Conservation (phyloP, 352 stramenopile species). For the Globisporangium nagaii region DNA sequence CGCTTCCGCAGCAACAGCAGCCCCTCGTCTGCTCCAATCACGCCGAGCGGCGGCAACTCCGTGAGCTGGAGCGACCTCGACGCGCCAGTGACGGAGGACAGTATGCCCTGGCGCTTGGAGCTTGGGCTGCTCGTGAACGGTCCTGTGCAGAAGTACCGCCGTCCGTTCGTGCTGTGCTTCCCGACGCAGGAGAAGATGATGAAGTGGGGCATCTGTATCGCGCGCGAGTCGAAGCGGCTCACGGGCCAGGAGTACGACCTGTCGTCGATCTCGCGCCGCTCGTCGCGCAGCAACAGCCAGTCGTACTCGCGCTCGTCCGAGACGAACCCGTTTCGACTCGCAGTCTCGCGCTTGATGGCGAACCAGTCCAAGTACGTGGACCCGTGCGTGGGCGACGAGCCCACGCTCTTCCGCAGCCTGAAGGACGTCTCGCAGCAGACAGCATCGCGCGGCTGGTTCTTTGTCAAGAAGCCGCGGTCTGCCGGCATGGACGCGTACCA, state of each 20-base stretch:
- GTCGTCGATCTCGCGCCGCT: conserved; percentile 55
- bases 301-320: conserved; percentile 49
- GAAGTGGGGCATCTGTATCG: conserved; percentile 79
- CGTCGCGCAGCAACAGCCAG: conserved; percentile 64
- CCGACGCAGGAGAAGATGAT: conserved; percentile 77
- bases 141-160: conserved; percentile 58
- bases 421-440: conserved; percentile 72
- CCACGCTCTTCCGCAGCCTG: conserved; percentile 58
- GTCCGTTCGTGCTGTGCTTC: conserved; percentile 78
- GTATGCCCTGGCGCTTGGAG: conserved; percentile 74
- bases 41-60: not conserved
- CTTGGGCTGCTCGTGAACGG: conserved; percentile 60
- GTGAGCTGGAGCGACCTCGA: conserved; percentile 15
- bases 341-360: conserved; percentile 68
- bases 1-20: conserved; percentile 66
- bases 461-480: conserved; percentile 68
- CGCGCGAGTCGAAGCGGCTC: conserved; percentile 72
- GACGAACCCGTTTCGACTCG: conserved; percentile 45
- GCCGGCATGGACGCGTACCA: conserved; percentile 73
- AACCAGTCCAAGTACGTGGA: conserved; percentile 76
- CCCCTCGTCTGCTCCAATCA: conserved; percentile 24
- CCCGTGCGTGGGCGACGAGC: conserved; percentile 36
- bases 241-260: conserved; percentile 80
- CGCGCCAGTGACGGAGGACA: conserved; percentile 32
- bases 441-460: conserved; percentile 77